Evolutionary conservation across 306 rosid species (phyloP).

Genomic region (Oemleria cerasiformis): DNA sequence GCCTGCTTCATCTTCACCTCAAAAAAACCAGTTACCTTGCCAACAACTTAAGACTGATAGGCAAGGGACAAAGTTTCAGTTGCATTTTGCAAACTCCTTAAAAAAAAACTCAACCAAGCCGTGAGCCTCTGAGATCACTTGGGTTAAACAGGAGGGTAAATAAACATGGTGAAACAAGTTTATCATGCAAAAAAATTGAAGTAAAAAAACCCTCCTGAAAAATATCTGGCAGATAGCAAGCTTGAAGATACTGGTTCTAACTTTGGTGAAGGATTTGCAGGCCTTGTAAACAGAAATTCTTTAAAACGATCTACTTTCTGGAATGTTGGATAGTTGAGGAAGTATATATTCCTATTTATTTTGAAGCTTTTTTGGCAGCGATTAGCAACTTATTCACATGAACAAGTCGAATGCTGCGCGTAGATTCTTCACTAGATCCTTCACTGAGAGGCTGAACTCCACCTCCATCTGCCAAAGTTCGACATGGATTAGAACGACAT

Average conservation of each 20-base stretch:
- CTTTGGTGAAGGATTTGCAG: conserved; percentile 33
- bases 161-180: conserved; percentile 45
- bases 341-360: conserved; percentile 24
- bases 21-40: conserved; percentile 30
- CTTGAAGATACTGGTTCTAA: conserved; percentile 30
- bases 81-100: conserved; percentile 35
- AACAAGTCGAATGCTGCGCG: conserved; percentile 49
- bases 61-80: conserved; percentile 23
- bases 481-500: not conserved
- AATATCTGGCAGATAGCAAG: conserved; percentile 47
- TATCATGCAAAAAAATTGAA: conserved; percentile 42
- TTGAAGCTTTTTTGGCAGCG: conserved; percentile 23
- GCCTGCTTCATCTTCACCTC: conserved; percentile 31
- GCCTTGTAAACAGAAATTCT: conserved; percentile 36
- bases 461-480: conserved; percentile 63
- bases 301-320: conserved; percentile 15
- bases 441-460: conserved; percentile 60
- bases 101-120: conserved; percentile 33
- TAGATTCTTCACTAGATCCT: conserved; percentile 69
- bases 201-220: conserved; percentile 55
- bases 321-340: conserved; percentile 14
- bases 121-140: conserved; percentile 24
- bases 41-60: conserved; percentile 8
- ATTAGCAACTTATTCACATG: conserved; percentile 35
- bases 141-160: conserved; percentile 38